Evolutionary conservation across 2,329 filamentous ascomycete genomes (phyloP).

Genomic region (Penicillium fuscoglaucum): DNA sequence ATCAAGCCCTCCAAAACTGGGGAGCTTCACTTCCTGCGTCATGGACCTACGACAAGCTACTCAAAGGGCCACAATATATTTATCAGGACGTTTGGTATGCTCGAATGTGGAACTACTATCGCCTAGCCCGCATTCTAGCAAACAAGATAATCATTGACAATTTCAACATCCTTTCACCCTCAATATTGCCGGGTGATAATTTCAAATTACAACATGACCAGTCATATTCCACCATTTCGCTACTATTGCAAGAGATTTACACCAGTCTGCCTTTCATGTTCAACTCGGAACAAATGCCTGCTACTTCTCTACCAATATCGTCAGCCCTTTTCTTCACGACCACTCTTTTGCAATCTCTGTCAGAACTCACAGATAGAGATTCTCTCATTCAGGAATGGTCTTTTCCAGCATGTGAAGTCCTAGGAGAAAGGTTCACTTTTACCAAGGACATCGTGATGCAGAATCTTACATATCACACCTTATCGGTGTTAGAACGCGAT

Average conservation of each 20-base stretch:
- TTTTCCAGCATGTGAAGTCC: neutral
- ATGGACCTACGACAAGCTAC: neutral
- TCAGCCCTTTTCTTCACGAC: neutral
- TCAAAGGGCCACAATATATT: neutral
- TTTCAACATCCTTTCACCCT: neutral
- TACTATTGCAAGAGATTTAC: neutral
- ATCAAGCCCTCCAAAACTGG: conserved; percentile 1
- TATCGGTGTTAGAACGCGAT: neutral
- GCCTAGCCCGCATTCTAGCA: conserved; percentile 3
- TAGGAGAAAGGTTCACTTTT: neutral
- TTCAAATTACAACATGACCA: neutral
- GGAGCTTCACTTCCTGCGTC: neutral
- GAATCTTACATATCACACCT: neutral
- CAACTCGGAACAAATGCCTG: neutral
- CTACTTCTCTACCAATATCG: neutral
- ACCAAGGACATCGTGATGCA: neutral
- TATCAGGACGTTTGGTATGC: neutral
- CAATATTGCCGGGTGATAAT: too few relatives aligned
- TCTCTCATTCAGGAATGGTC: neutral
- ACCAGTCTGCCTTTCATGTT: conserved; percentile 4
- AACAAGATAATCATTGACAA: neutral
- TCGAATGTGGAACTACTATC: conserved; percentile 9
- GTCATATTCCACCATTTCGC: neutral
- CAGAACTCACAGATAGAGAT: neutral
- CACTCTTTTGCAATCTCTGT: neutral